Percentiles rank a stretch among this genome's conserved stretches.
Conservation (phyloP, 2,329 filamentous ascomycete species). For the Colletotrichum tofieldiae region DNA sequence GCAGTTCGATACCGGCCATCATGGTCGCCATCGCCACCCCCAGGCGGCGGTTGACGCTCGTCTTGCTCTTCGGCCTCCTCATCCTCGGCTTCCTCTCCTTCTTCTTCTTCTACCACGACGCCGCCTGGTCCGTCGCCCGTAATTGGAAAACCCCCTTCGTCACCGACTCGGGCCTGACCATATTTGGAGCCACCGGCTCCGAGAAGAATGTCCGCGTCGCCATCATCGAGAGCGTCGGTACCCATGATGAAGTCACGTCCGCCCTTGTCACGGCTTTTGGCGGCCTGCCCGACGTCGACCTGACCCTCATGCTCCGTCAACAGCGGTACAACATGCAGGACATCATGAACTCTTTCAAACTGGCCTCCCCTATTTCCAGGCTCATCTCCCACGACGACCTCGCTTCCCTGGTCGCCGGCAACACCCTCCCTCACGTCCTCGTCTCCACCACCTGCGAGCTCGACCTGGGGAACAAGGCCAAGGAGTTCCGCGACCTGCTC, state of each 20-base stretch:
- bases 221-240: conserved; percentile 48
- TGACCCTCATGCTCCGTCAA: conserved; percentile 45
- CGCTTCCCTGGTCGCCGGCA: conserved; percentile 33
- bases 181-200: background rate
- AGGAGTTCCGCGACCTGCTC: conserved; percentile 45
- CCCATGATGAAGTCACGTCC: conserved; percentile 49
- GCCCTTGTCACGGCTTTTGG: conserved; percentile 49
- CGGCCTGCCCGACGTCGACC: conserved; percentile 43
- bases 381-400: conserved; percentile 44
- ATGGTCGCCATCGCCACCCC: conserved; percentile 1
- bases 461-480: conserved; percentile 46
- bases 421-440: conserved; percentile 46
- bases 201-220: conserved; percentile 44
- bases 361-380: conserved; percentile 44
- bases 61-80: conserved; percentile 10
- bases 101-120: conserved; percentile 11
- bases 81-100: conserved; percentile 17
- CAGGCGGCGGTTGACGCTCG: background rate
- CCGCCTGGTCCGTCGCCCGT: background rate
- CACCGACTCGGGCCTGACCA: conserved; percentile 40
- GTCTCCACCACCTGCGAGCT: conserved; percentile 51
- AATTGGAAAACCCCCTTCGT: conserved; percentile 47
- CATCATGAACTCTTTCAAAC: conserved; percentile 48
- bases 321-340: conserved; percentile 49
- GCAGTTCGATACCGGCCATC: background rate